These are phyloP conservation scores for Vitis rupestris DNA, from an alignment of 164 flowering plant genomes.

Conservation along the genomic window DNA sequence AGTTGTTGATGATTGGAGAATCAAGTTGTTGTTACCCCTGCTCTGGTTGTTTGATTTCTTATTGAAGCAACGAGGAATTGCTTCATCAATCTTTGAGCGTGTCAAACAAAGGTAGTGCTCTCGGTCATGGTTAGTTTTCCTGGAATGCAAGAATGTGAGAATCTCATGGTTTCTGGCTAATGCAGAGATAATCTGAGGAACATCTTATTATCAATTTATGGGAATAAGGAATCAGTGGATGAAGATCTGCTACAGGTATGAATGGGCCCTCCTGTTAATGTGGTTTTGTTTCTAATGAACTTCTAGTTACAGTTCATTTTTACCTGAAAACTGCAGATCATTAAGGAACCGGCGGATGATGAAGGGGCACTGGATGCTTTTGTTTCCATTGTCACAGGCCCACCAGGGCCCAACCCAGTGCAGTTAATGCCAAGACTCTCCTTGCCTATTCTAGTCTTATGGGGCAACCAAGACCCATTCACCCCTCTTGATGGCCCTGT, in stretches of 20 bases:
- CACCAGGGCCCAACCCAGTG: slow-evolving; percentile 91
- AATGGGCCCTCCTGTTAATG: not conserved
- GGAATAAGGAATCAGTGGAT: slow-evolving; percentile 81
- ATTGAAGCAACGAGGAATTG: slow-evolving; percentile 65
- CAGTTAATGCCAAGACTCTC: slow-evolving; percentile 64
- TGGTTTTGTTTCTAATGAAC: not conserved
- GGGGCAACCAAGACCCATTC: slow-evolving; percentile 89
- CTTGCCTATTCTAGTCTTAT: slow-evolving; percentile 65
- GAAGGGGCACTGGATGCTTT: slow-evolving; percentile 95
- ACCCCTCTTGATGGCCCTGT: slow-evolving; percentile 95
- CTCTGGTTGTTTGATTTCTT: slow-evolving; percentile 79
- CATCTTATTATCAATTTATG: slow-evolving; percentile 71
- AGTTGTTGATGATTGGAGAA: slow-evolving; percentile 95
- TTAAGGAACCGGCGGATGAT: slow-evolving; percentile 66
- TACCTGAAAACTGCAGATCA: slow-evolving; percentile 54
- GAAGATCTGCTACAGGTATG: slow-evolving; percentile 84
- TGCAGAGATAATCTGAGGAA: slow-evolving; percentile 73
- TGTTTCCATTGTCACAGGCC: slow-evolving; percentile 87
- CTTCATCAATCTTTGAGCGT: slow-evolving; percentile 71
- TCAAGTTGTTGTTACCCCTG: slow-evolving; percentile 77
- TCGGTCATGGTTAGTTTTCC: not conserved
- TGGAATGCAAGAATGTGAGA: not conserved
- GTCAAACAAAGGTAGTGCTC: slow-evolving; percentile 59
- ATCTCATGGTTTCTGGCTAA: not conserved
- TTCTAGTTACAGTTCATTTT: not conserved